Evolutionary conservation across 1,284 basidiomycete species (phyloP), one percentile per base, ranked within the genome.

Genomic region (Cutaneotrichosporon arboriforme): DNA sequence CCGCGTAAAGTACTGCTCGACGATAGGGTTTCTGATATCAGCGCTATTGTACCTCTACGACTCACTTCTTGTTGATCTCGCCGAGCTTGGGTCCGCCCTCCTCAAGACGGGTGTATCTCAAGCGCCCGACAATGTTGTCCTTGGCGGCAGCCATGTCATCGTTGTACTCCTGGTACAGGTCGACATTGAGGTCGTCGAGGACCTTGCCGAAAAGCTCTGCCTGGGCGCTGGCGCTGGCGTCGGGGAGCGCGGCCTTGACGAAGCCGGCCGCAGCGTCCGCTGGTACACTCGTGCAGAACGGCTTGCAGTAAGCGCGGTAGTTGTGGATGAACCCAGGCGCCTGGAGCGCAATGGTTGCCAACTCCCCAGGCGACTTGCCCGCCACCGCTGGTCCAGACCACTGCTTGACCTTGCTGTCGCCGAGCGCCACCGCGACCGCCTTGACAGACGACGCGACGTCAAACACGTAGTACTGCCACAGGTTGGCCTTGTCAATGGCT

Each of bases 391-490:
- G 65, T 54, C 31, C 52, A 15, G 62, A 74, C 71, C 37, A 89
- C 64, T 51, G 80, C 73, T 4, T 79, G 70, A 4, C 84, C 84
- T 34, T 72, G 68, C 87, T 86, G 85, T n/a, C 23, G 70, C 53
- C 78, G 58, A 78, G 31, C 1, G 66, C 67, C 0, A 58, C 55
- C 8, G 62, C 61, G 44, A 78, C 75, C 10, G 58, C 62, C 13
- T 63, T 60, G 45, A 69, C 73, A 10, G 73, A 68, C 0, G 65
- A 73, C 39, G 78, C 76, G 7, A 83, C 80, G 66, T 96, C 84
- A 43, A 97, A 78, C 20, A 90, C 86, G 68, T 97, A 97, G 77
- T 86, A 97, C 65, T 96, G 85, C 89, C 90, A 97, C 21, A 96
- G 74, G 38, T 87, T 80, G 36, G 86, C 81, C 4, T 75, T 75